These are phyloP conservation scores for Hyaloperonospora arabidopsidis DNA, from an alignment of 352 stramenopile species.

Conservation along the genomic window DNA sequence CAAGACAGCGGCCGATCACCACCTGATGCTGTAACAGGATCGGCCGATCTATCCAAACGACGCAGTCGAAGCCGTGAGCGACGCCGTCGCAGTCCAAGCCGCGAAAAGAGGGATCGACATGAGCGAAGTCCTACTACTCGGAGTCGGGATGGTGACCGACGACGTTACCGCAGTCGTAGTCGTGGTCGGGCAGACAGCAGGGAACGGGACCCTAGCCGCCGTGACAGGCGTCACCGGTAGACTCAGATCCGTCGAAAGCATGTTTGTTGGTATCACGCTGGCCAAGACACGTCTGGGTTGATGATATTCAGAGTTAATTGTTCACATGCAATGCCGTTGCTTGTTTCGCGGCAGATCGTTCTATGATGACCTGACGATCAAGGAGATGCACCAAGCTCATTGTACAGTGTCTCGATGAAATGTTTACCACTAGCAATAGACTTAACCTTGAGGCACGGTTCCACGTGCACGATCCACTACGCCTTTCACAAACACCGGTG, in stretches of 20 bases:
- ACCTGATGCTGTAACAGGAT: slow-evolving; percentile 1
- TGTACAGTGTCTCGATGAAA: slow-evolving; percentile 13
- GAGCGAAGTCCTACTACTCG: slow-evolving; percentile 18
- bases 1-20: slow-evolving; percentile 19
- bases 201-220: slow-evolving; percentile 12
- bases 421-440: background rate
- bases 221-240: slow-evolving; percentile 16
- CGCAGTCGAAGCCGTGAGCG: slow-evolving; percentile 25
- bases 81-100: slow-evolving; percentile 18
- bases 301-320: background rate
- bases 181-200: slow-evolving; percentile 25
- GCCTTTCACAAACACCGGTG: slow-evolving; percentile 77
- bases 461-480: slow-evolving; percentile 66
- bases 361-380: slow-evolving; percentile 11
- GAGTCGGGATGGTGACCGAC: slow-evolving; percentile 23
- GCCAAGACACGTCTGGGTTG: background rate
- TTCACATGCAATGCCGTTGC: slow-evolving; percentile 10
- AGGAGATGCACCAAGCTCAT: slow-evolving; percentile 22
- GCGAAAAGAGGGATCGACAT: slow-evolving; percentile 21
- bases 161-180: slow-evolving; percentile 29
- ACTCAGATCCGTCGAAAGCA: background rate
- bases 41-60: slow-evolving; percentile 9
- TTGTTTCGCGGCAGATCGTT: slow-evolving; percentile 9
- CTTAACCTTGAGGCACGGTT: slow-evolving; percentile 38
- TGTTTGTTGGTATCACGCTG: background rate